Evolutionary conservation across 768 basidiomycete species (phyloP), one percentile per base, ranked within the genome.

Genomic region (Suillus discolor): DNA sequence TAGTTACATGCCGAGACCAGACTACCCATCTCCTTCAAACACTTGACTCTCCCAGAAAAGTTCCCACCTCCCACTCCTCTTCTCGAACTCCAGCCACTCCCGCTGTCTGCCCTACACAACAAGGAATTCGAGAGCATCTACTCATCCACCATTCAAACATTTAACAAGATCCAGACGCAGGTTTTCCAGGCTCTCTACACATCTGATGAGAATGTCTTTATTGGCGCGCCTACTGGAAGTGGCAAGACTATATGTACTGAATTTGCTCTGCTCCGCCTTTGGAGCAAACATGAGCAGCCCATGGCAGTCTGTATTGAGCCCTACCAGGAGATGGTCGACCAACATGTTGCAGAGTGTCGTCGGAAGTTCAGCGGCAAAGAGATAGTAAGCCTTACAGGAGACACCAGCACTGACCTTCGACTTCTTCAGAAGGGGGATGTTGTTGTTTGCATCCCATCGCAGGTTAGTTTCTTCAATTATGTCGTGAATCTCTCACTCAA

Each of bases 121-220:
- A 88, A 90, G 72, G 93, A 96, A 67, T 99, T 90, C 70, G 94
- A 99, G 75, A 83, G 84, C 1, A 86, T 99, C 51, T 99, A 98
- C 76, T 86, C 88, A 1, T 86, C 84, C 20, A 87, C 87, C 0
- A 89, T 99, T 68, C 84, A 88, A 67, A 89, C 87, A 0, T 99
- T 98, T 84, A 99, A 99, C 86, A 99, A 98, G 79, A 98, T 99
- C 67, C 97, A 99, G 75, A 99, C 95, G 0, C 97, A 99, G 78
- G 96, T 97, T 54, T 99, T 99, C 90, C 96, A 98, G 71, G 96
- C 97, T 0, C 83, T 99, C 0, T 99, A 98, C 75, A 95, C 93
- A 0, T 90, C 94, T 0, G 96, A 98, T 72, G 97, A 99, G 73
- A 99, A 97, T 71, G 91, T 97, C 49, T 96, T 99, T 73, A 89